Evolutionary conservation across 2,329 filamentous ascomycete genomes (phyloP), one percentile per base, ranked within the genome.

Genomic region (Exophiala lecanii-corni): DNA sequence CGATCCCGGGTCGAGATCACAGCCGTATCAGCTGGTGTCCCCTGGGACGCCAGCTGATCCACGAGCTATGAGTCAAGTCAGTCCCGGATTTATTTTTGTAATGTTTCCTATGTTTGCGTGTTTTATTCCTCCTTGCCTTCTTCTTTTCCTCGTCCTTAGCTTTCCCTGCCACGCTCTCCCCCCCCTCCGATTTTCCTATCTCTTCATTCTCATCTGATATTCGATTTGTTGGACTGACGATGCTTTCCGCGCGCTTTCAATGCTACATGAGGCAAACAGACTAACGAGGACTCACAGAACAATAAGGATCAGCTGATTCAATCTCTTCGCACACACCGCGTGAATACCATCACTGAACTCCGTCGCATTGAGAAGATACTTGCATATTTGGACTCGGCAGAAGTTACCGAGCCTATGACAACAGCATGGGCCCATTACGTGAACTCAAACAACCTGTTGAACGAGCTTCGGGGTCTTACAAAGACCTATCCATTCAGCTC

Each of bases 321-420:
- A 17, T 78, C 80, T 1, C 71, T 88, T 16, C 69, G 69, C 32
- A 79, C 76, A 0, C 82, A 84, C 56, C 76, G 77, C n/a, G 70
- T 87, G 60, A 88, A 87, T 59, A 87, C 84, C 0, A 70, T 88
- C 15, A 81, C 79, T 0, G 82, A 85, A 50, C 75, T 88, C 19
- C 80, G 83, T 52, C 79, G 82, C 12, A 80, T 86, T 54, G 84
- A 89, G 60, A 76, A 78, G 43, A 70, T 77, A 3, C 81, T 84
- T 17, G 76, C 79, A 2, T 62, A 69, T 2, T 73, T 77, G 46
- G 72, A 78, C 21, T 69, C 73, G 30, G 71, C 77, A 32, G 76
- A 79, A 40, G 76, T 84, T 35, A 74, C 75, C 10, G 72, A 74
- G 19, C 79, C 82, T 9, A 83, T 88, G 79, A 84, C 82, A 3